Evolutionary conservation across 2,329 filamentous ascomycete genomes (phyloP), one percentile per base, ranked within the genome.

Genomic region (Botrytis hyacinthi): DNA sequence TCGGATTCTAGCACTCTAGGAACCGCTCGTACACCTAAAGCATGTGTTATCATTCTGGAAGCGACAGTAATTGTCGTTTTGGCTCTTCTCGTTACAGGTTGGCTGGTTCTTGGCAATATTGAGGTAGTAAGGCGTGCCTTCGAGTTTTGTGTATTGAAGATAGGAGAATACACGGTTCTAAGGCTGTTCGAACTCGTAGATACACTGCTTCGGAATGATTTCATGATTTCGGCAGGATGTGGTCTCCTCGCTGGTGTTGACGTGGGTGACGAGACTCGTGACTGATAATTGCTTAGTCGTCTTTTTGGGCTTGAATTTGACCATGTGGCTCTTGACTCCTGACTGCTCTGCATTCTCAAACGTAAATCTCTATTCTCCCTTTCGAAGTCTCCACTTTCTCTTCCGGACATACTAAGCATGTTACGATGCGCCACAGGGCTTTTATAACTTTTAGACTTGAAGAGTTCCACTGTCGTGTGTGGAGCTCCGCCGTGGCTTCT

Each of bases 41-140:
- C 48, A 32, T 57, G 35, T 18, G 18, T 57, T 22, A 69, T 69
- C 48, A 69, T 57, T 69, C 66, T 42, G 22, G 66, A 69, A 32
- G 66, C 66, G n/a, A 57, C 66, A 69, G 16, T 16, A 14, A 42
- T n/a, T 26, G 48, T 42, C 22, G 26, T 57, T 51, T 69, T 57
- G 37, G 66, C 48, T 69, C 66, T 51, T 22, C 20, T 42, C 16
- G n/a, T 26, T 18, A 35, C 3, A 12, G n/a, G 3, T 26, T 18
- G 35, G 10, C 9, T 69, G 20, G 3, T 32, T 14, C 4, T 32
- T n/a, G 48, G 37, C 9, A 20, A 22, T 2, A 26, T 9, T 32
- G 37, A 32, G 10, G 48, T 42, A 9, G 48, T 42, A 14, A 69
- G 48, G 18, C 37, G 66, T 57, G 35, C n/a, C n/a, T 69, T 42